Base-by-base conservation (phyloP, 257 asterid genomes). In the Prunella vulgaris region DNA sequence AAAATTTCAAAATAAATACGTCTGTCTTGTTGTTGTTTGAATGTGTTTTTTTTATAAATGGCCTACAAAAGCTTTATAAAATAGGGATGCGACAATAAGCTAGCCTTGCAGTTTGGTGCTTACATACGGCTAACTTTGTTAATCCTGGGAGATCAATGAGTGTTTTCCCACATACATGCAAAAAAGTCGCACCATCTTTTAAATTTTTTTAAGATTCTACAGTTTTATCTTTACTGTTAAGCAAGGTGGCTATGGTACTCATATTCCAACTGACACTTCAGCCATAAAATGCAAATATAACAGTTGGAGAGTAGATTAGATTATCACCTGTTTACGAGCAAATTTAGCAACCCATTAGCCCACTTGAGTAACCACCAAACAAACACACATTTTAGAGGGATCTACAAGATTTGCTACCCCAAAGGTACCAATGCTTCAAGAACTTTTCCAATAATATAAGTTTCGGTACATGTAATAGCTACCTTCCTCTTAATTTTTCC, bases 141-240 rank as follows among this genome's bases (percentile, higher is more conserved):
- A 93, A 73, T 70, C 98, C 98, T 35, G 98, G 98, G 82, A 93
- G 98, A 84, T 93, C 98, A 48, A 93, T 87, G 81, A 93, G 92
- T 59, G 98, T 93, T n/a, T n/a, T n/a, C n/a, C n/a, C n/a, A n/a
- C n/a, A n/a, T n/a, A n/a, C n/a, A n/a, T n/a, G n/a, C n/a, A n/a
- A n/a, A n/a, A n/a, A n/a, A n/a, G n/a, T n/a, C n/a, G n/a, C n/a
- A n/a, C n/a, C n/a, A n/a, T n/a, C n/a, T n/a, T n/a, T n/a, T n/a
- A n/a, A n/a, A n/a, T n/a, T n/a, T 15, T 15, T 49, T 15, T 49
- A 1, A 48, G 56, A 49, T 49, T 17, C 56, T 49, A 15, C 25
- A 15, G 17, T 49, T 49, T 17, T 49, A 7, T 5, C 0, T 49
- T 49, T 49, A 49, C 17, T 49, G 7, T 46, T 46, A 46, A 46